Percentiles rank a stretch among this genome's conserved stretches.
phyloP scores from a whole-genome alignment of 2,329 filamentous ascomycete species.

The Microsporum canis region DNA sequence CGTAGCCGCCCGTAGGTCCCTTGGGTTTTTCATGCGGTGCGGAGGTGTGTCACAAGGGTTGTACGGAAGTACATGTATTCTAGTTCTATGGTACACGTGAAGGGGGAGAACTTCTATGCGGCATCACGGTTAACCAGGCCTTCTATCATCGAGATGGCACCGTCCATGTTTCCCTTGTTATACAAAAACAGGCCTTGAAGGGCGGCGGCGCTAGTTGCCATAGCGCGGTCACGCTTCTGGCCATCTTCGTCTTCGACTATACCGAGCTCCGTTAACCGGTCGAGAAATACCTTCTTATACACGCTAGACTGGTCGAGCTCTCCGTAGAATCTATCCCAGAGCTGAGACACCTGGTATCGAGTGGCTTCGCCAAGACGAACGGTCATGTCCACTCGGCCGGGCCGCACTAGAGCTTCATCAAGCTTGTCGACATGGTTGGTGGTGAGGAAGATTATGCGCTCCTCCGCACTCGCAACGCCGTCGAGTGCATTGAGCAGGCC shows the following conservation, averaged over 20 bases:
- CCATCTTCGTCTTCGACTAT: slow-evolving; percentile 52
- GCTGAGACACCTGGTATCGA: slow-evolving; percentile 66
- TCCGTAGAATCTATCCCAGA: slow-evolving; percentile 94
- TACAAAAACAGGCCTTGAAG: slow-evolving; percentile 91
- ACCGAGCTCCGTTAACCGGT: slow-evolving; percentile 56
- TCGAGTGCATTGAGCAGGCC: slow-evolving; percentile 77
- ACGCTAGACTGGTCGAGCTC: slow-evolving; percentile 58
- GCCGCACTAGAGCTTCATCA: slow-evolving; percentile 78
- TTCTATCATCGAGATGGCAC: slow-evolving; percentile 71
- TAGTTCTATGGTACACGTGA: slow-evolving; percentile 4
- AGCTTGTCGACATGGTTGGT: slow-evolving; percentile 88
- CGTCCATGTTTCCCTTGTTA: slow-evolving; percentile 82
- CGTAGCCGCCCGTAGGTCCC: neutral
- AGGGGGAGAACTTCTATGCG: neutral
- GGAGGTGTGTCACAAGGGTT: neutral
- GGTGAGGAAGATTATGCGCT: slow-evolving; percentile 85
- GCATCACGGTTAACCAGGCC: slow-evolving; percentile 18
- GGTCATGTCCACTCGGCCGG: slow-evolving; percentile 88
- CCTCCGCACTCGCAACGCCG: slow-evolving; percentile 87
- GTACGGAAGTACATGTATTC: neutral
- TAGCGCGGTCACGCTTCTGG: slow-evolving; percentile 35
- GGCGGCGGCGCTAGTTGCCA: slow-evolving; percentile 70
- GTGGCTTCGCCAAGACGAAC: slow-evolving; percentile 81
- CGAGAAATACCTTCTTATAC: slow-evolving; percentile 58
- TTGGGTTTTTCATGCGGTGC: slow-evolving; percentile 1